These are phyloP conservation scores for Drechslerella coelobrocha DNA, from an alignment of 2,329 filamentous ascomycete genomes.

Conservation along the genomic window DNA sequence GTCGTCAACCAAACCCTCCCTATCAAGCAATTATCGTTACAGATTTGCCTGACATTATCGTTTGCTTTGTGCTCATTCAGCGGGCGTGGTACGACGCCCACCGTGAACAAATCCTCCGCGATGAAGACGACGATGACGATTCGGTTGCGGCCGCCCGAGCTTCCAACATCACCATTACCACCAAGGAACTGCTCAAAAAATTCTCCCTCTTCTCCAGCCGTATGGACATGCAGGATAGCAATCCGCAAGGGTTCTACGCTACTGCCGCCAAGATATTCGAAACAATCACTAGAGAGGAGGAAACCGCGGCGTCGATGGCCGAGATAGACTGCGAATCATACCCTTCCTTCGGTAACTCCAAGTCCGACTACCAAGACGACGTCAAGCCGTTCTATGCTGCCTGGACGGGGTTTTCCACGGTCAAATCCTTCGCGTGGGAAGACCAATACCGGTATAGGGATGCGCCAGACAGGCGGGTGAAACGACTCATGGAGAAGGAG, in stretches of 20 bases:
- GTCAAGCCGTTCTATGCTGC: slow-evolving; percentile 80
- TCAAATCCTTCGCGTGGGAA: slow-evolving; percentile 87
- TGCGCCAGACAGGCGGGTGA: slow-evolving; percentile 81
- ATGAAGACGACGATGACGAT: slow-evolving; percentile 61
- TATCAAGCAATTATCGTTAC: not conserved
- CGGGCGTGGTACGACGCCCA: slow-evolving; percentile 98
- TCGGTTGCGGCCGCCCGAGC: slow-evolving; percentile 62
- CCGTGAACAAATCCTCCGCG: slow-evolving; percentile 79
- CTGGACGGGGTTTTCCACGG: slow-evolving; percentile 83
- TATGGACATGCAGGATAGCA: slow-evolving; percentile 55
- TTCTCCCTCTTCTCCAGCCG: slow-evolving; percentile 52
- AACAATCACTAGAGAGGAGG: slow-evolving; percentile 80
- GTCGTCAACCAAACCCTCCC: not conserved
- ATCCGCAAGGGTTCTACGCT: slow-evolving; percentile 82
- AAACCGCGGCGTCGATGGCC: slow-evolving; percentile 74
- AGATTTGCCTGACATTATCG: too few species aligned
- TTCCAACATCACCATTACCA: slow-evolving; percentile 73
- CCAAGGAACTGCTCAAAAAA: slow-evolving; percentile 74
- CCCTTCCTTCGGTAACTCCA: slow-evolving; percentile 80
- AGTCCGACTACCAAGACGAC: slow-evolving; percentile 75
- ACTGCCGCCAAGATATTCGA: slow-evolving; percentile 78
- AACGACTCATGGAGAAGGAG: slow-evolving; percentile 91
- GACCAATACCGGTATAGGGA: slow-evolving; percentile 83
- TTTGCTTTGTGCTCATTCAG: slow-evolving; percentile 37
- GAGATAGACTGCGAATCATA: slow-evolving; percentile 70